Percentiles rank a stretch among this genome's conserved stretches.
Evolutionary conservation across 371 early-diverging fungal genomes (phyloP).

Genomic region (Actinomortierella ambigua): DNA sequence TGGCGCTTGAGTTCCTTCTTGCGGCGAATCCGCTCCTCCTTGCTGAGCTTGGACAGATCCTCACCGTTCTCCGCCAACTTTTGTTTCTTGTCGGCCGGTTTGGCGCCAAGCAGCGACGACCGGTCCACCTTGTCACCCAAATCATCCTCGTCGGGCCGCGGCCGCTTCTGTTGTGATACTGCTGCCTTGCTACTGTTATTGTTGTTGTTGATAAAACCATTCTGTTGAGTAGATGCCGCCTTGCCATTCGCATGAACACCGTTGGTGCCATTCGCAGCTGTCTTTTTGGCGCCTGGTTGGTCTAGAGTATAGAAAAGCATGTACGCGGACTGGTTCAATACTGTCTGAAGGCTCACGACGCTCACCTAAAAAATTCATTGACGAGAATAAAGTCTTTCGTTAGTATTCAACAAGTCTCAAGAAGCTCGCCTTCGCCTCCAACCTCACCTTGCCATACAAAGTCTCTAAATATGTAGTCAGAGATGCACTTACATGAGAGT

Average conservation of each 20-base stretch:
- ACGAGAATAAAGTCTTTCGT: background rate
- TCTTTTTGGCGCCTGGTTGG: conserved; percentile 11
- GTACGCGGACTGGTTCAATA: conserved; percentile 78
- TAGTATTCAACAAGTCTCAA: too few species aligned
- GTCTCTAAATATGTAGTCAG: too few species aligned
- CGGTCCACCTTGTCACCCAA: conserved; percentile 39
- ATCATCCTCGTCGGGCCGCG: conserved; percentile 31
- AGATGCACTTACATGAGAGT: conserved; percentile 62
- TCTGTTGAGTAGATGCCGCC: background rate
- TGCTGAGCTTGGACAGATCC: conserved; percentile 23
- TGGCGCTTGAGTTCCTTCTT: conserved; percentile 11
- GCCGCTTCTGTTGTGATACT: conserved; percentile 23
- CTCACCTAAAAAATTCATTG: conserved; percentile 50
- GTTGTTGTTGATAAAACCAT: background rate
- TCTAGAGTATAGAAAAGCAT: conserved; percentile 79
- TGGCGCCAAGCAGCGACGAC: background rate
- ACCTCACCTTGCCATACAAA: background rate
- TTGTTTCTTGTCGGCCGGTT: conserved; percentile 24
- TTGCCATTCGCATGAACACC: conserved; percentile 15
- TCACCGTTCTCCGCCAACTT: conserved; percentile 8
- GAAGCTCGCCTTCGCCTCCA: too few species aligned
- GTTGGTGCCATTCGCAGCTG: conserved; percentile 14
- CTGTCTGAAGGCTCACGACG: conserved; percentile 65
- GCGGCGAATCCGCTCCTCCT: conserved; percentile 24
- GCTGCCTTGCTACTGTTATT: background rate